These are phyloP conservation scores for Eucalyptus regnans DNA, from an alignment of 345 rosid species.

Conservation along the genomic window DNA sequence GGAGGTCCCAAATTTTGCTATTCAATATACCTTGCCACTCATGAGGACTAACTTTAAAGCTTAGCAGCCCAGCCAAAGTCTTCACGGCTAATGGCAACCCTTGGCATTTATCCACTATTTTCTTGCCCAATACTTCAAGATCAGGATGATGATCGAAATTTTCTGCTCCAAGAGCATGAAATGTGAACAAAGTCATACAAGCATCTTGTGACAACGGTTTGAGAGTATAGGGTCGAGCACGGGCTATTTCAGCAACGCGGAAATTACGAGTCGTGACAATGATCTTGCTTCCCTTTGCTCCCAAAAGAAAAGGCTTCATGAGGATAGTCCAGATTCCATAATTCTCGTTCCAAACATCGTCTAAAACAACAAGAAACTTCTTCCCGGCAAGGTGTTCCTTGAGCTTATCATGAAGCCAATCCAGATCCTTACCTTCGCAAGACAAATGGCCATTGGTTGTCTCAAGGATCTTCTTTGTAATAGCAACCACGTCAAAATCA, in stretches of 20 bases:
- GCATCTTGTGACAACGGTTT: rapidly evolving
- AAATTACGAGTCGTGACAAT: background rate
- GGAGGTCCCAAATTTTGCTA: too few relatives aligned
- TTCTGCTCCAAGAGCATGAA: background rate
- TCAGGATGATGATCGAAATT: background rate
- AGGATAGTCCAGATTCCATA: too few relatives aligned
- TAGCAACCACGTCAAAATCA: too few relatives aligned
- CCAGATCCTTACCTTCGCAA: background rate
- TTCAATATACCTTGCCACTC: too few relatives aligned
- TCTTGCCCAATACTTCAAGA: rapidly evolving
- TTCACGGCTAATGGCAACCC: background rate
- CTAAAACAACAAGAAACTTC: background rate
- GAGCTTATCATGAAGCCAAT: background rate
- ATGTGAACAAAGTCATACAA: background rate
- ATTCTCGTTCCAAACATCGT: too few relatives aligned
- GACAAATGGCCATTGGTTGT: rapidly evolving
- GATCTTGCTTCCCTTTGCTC: background rate
- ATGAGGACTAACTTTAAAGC: rapidly evolving
- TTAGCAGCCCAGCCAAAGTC: background rate
- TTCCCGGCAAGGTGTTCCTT: rapidly evolving
- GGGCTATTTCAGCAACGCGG: rapidly evolving
- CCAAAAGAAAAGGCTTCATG: background rate
- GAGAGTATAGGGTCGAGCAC: background rate
- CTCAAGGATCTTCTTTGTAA: background rate
- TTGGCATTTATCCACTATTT: background rate